A percentile compares a stretch with the other conserved stretches of the same genome.
These are phyloP conservation scores for Polygonum aviculare DNA, from an alignment of 148 eudicot species.

Conservation along the genomic window DNA sequence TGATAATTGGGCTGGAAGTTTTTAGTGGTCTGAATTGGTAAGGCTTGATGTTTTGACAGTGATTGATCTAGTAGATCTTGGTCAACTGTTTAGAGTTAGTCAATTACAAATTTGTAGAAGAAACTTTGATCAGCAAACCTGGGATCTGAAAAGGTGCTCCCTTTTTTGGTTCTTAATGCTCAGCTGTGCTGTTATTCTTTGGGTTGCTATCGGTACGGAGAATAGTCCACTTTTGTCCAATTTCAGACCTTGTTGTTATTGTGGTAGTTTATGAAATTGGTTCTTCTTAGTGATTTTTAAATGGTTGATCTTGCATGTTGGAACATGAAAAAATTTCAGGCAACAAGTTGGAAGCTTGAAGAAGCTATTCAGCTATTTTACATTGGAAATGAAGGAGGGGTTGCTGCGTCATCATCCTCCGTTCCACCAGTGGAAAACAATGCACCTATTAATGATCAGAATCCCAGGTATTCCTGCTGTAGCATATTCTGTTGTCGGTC, in stretches of 20 bases:
- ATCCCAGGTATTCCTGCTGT: conserved; percentile 36
- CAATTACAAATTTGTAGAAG: not conserved
- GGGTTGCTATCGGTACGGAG: not conserved
- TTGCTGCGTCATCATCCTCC: conserved; percentile 24
- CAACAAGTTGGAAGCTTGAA: conserved; percentile 96
- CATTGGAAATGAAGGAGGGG: conserved; percentile 70
- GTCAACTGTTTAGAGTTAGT: not conserved
- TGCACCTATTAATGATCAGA: conserved; percentile 26
- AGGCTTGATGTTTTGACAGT: not conserved
- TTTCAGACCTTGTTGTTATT: not conserved
- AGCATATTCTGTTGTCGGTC: not conserved
- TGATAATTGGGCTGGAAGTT: not conserved
- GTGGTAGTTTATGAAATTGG: not conserved
- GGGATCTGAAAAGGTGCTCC: not conserved
- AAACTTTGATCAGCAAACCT: not conserved
- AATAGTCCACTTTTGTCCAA: not conserved
- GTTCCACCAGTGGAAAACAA: conserved; percentile 38
- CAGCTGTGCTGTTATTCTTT: not conserved
- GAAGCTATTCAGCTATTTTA: conserved; percentile 95
- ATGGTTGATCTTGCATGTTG: not conserved
- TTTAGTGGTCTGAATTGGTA: not conserved
- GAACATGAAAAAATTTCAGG: conserved; percentile 32
- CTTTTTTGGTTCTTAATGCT: not conserved
- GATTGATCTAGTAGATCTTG: conserved; percentile 4
- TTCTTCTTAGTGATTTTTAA: not conserved